A percentile compares a stretch with the other conserved stretches of the same genome.
These are phyloP conservation scores for Phialophora verrucosa DNA, from an alignment of 2,329 filamentous ascomycete species.

Conservation along the genomic window DNA sequence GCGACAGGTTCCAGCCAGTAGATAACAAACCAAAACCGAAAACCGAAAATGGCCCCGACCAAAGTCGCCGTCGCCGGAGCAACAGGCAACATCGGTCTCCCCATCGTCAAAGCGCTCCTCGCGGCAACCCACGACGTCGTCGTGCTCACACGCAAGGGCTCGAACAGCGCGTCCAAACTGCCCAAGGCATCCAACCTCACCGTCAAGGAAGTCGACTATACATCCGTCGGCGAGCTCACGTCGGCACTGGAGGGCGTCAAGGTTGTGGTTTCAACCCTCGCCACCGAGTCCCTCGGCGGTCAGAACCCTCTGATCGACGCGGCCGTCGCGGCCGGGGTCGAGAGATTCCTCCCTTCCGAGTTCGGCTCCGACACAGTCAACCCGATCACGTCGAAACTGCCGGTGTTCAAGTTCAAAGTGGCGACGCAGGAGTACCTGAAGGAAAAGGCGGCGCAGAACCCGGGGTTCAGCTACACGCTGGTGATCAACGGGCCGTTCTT, in stretches of 20 bases:
- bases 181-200: conserved; percentile 24
- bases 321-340: conserved; percentile 42
- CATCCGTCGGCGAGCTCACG: conserved; percentile 40
- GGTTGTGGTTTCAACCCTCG: conserved; percentile 41
- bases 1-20: background rate
- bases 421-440: conserved; percentile 42
- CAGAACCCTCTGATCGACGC: conserved; percentile 43
- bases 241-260: conserved; percentile 42
- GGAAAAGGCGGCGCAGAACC: conserved; percentile 31
- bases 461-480: conserved; percentile 44
- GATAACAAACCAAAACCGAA: background rate
- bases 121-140: conserved; percentile 29
- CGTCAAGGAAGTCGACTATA: conserved; percentile 42
- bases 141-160: conserved; percentile 34
- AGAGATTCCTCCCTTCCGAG: conserved; percentile 46
- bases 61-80: conserved; percentile 39
- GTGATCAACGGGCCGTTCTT: conserved; percentile 46
- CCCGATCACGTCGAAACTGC: conserved; percentile 38
- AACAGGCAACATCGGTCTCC: conserved; percentile 35
- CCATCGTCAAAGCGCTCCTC: conserved; percentile 30
- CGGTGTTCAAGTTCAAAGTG: conserved; percentile 45
- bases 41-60: conserved; percentile 14
- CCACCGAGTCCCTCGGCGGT: conserved; percentile 9
- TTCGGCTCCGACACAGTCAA: conserved; percentile 45
- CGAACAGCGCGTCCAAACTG: conserved; percentile 26